Base-by-base conservation (phyloP, 495 filamentous ascomycete species). In the Penicillium alfredii region DNA sequence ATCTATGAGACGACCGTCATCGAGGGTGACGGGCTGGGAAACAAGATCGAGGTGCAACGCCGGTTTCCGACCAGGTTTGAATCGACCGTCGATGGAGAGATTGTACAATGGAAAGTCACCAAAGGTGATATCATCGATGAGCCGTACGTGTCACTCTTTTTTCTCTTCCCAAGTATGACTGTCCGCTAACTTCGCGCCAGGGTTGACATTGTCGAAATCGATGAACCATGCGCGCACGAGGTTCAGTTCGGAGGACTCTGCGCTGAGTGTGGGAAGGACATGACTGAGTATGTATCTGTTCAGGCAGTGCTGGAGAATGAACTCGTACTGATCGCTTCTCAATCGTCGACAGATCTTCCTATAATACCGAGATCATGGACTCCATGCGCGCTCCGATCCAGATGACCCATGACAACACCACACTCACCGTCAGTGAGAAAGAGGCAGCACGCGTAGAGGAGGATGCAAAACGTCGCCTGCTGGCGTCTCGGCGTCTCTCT, bases 221-320 rank as follows among this genome's bases (percentile, higher is more conserved):
- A 94, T 47, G 92, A 99, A 66, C 81, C 82, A 35, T 99, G 92
- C 63, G 71, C 82, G 20, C 92, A 99, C 61, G 82, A 84, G 47
- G 71, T 94, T 19, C 92, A 99, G 55, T 97, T 83, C 47, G 82
- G 78, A 28, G 88, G 88, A 9, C 72, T 99, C 27, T 99, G 92
- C 63, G 84, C 77, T 21, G 74, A 84, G 44, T 99, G 92, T 63
- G 93, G 92, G 33, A 88, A 94, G 68, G 90, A 99, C 56, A 97
- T 99, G 93, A 96, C 86, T 34, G 76, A 73, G 80, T 82, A 68
- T 42, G 74, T 60, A 17, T 34, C n/a, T n/a, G n/a, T n/a, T n/a
- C n/a, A n/a, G n/a, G n/a, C n/a, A n/a, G n/a, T n/a, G n/a, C n/a
- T n/a, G n/a, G n/a, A n/a, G n/a, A n/a, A n/a, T n/a, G n/a, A n/a